Percentiles rank a stretch among this genome's conserved stretches.
Evolutionary conservation across 306 rosid species (phyloP).

Genomic region (Sphenostylis stenocarpa): DNA sequence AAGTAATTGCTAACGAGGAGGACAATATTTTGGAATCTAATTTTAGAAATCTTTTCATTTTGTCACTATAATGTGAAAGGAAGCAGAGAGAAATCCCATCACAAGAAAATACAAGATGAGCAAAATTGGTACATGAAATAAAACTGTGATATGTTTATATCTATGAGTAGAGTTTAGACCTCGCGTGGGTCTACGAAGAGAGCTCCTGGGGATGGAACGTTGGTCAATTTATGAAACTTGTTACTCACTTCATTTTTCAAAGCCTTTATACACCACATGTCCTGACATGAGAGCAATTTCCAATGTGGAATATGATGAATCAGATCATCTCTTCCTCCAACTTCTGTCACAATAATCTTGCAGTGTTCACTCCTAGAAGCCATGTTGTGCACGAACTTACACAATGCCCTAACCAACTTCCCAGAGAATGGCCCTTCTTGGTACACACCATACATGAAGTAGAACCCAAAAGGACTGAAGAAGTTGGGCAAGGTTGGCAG

Average conservation of each 20-base stretch:
- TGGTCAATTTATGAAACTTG: slow-evolving; percentile 38
- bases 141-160: neutral
- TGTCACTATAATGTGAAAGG: no score
- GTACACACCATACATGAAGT: slow-evolving; percentile 69
- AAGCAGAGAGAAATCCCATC: no score
- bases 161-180: slow-evolving; percentile 23
- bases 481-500: slow-evolving; percentile 58
- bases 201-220: slow-evolving; percentile 45
- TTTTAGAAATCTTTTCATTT: no score
- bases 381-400: slow-evolving; percentile 68
- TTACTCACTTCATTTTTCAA: slow-evolving; percentile 43
- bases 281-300: slow-evolving; percentile 67
- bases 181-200: slow-evolving; percentile 93
- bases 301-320: slow-evolving; percentile 67
- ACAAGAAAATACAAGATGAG: no score
- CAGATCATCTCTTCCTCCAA: slow-evolving; percentile 50
- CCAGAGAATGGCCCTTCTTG: slow-evolving; percentile 62
- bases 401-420: slow-evolving; percentile 55
- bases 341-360: slow-evolving; percentile 63
- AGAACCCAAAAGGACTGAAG: slow-evolving; percentile 70
- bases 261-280: slow-evolving; percentile 81
- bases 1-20: no score
- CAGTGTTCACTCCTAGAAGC: slow-evolving; percentile 49
- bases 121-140: no score
- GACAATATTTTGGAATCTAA: no score